Evolutionary conservation across 345 rosid genomes (phyloP).

Genomic region (Reutealis trisperma): DNA sequence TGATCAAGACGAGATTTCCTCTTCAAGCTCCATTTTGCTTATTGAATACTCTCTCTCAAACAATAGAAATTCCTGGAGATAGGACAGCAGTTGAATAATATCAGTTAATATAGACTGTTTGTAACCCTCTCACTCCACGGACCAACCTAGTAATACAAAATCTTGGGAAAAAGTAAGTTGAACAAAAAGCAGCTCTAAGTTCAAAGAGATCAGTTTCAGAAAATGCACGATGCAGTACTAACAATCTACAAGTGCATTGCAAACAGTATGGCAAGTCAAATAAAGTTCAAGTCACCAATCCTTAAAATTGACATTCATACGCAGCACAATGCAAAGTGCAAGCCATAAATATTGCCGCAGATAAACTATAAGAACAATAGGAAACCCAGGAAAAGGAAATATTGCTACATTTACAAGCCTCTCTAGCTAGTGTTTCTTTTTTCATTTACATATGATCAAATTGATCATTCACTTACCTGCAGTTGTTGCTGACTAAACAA

Average conservation of each 20-base stretch:
- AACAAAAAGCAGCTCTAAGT: neutral
- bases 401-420: neutral
- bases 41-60: conserved; percentile 84
- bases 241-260: neutral
- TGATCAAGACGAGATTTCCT: conserved; percentile 40
- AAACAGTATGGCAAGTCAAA: neutral
- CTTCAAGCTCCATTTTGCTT: conserved; percentile 70
- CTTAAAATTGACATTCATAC: neutral
- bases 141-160: neutral
- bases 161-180: neutral
- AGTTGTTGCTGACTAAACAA: conserved; percentile 89
- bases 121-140: neutral
- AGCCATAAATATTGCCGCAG: neutral
- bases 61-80: conserved; percentile 72
- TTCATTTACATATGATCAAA: neutral
- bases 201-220: neutral
- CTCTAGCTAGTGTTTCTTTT: neutral
- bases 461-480: conserved; percentile 52
- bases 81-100: neutral
- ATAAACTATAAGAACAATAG: neutral
- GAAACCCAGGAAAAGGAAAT: neutral
- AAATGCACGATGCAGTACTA: neutral
- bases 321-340: neutral
- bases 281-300: neutral
- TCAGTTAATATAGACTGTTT: conserved; percentile 2